phyloP scores from a whole-genome alignment of 2,329 filamentous ascomycete species.

The Ascochyta koolunga region DNA sequence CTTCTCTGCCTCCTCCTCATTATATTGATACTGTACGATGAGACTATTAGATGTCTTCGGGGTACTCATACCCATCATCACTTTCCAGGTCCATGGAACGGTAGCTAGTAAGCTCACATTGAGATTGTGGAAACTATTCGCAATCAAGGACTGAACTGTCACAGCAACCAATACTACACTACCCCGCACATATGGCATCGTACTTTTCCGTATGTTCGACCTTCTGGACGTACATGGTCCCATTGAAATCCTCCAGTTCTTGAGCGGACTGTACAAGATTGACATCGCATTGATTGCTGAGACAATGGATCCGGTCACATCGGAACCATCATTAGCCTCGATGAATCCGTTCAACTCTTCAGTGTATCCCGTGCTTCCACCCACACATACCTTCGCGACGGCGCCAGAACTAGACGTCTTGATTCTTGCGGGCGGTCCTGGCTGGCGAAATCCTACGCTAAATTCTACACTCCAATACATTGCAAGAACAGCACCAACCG shows the following conservation, averaged over 20 bases:
- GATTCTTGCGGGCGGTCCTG: slow-evolving; percentile 67
- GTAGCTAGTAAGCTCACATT: not conserved
- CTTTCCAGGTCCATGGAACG: not conserved
- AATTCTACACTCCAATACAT: slow-evolving; percentile 55
- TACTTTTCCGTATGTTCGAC: slow-evolving; percentile 40
- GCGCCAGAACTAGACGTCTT: slow-evolving; percentile 64
- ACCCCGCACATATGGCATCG: slow-evolving; percentile 30
- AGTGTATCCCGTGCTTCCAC: slow-evolving; percentile 47
- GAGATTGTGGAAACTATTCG: not conserved
- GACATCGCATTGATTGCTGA: slow-evolving; percentile 28
- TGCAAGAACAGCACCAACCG: slow-evolving; percentile 51
- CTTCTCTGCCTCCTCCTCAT: not conserved
- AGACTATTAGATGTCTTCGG: not conserved
- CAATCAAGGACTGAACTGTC: not conserved
- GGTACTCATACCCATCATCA: not conserved
- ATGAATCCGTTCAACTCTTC: slow-evolving; percentile 36
- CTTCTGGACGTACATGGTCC: slow-evolving; percentile 46
- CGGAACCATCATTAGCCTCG: slow-evolving; percentile 18
- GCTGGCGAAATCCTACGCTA: slow-evolving; percentile 45
- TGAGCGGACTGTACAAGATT: slow-evolving; percentile 31
- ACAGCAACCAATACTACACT: slow-evolving; percentile 17
- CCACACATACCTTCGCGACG: slow-evolving; percentile 61
- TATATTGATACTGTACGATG: not conserved
- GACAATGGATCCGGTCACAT: slow-evolving; percentile 40
- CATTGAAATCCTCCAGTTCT: slow-evolving; percentile 50